Conservation (phyloP, 2,329 filamentous ascomycete species). For the Aureobasidium lini region DNA sequence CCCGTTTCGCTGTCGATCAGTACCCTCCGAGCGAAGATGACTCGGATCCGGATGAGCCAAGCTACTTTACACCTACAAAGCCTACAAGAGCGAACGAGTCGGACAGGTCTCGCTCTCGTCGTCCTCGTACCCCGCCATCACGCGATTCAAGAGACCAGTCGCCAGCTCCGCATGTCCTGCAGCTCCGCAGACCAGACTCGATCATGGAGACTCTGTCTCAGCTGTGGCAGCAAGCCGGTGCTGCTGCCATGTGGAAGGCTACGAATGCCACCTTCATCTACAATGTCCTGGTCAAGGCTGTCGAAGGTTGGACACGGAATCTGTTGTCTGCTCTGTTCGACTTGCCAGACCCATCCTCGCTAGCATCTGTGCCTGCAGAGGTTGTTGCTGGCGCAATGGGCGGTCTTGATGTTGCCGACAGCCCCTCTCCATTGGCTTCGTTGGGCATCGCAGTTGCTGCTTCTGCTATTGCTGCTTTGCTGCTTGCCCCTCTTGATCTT, state of each 20-base stretch:
- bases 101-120: constrained; percentile 25
- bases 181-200: constrained; percentile 67
- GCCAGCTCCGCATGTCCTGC: constrained; percentile 51
- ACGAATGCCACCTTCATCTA: constrained; percentile 92
- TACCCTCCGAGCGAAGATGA: constrained; percentile 48
- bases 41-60: constrained; percentile 60
- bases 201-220: constrained; percentile 80
- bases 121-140: constrained; percentile 36
- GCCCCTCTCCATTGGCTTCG: constrained; percentile 73
- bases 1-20: constrained; percentile 5
- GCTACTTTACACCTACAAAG: constrained; percentile 72
- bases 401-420: constrained; percentile 71
- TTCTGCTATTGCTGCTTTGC: constrained; percentile 63
- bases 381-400: constrained; percentile 37
- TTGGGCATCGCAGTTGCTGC: constrained; percentile 64
- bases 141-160: constrained; percentile 33
- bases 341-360: constrained; percentile 69
- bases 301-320: constrained; percentile 88
- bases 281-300: constrained; percentile 71
- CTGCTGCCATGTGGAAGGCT: constrained; percentile 89
- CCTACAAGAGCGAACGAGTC: constrained; percentile 34
- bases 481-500: constrained; percentile 81
- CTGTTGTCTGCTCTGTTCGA: constrained; percentile 86
- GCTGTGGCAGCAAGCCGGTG: constrained; percentile 81
- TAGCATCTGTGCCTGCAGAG: constrained; percentile 46